Evolutionary conservation across 164 flowering plant genomes (phyloP), one percentile per base, ranked within the genome.

Genomic region (Umbellularia californica): DNA sequence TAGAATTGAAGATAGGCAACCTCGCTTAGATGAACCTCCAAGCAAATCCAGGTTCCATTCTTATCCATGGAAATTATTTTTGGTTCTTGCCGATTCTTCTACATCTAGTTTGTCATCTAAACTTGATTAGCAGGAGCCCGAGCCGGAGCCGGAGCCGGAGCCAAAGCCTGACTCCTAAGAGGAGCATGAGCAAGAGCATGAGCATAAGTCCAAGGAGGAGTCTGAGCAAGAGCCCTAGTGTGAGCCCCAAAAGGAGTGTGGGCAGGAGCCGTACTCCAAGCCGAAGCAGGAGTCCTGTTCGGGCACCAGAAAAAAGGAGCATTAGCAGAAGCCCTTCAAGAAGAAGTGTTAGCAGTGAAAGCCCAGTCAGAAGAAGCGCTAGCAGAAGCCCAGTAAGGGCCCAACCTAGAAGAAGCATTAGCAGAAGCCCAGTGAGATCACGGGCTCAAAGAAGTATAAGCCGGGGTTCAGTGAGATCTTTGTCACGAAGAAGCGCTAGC

Each of bases 131-230:
- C 93, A 90, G 93, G 93, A 95, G 98, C 84, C 83, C 83, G 69
- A 95, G 97, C 84, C 87, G 80, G 81, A 90, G 90, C 82, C 88
- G 85, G 86, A 92, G 95, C 82, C 87, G 87, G 90, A 91, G 93
- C 86, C 47, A 41, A 9, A 41, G 97, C 84, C 62, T 77, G 74
- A 92, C 91, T 84, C 98, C 97, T 70, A 89, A 82, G 77, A 87
- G 86, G 85, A 68, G 85, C 63, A 69, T 81, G 81, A 90, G 90
- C 82, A 89, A 86, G 87, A 92, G 95, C 82, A 88, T 88, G 92
- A 91, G 93, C 86, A 85, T 87, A 74, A 89, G 95, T 78, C 92
- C 98, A 51, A 77, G 84, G 79, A 88, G 87, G 84, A 84, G 84
- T 75, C 70, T 72, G 78, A 89, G 91, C 89, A 88, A 75, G 81